Evolutionary conservation across 345 rosid species (phyloP), one percentile per base, ranked within the genome.

Genomic region (Tarenaya hassleriana): DNA sequence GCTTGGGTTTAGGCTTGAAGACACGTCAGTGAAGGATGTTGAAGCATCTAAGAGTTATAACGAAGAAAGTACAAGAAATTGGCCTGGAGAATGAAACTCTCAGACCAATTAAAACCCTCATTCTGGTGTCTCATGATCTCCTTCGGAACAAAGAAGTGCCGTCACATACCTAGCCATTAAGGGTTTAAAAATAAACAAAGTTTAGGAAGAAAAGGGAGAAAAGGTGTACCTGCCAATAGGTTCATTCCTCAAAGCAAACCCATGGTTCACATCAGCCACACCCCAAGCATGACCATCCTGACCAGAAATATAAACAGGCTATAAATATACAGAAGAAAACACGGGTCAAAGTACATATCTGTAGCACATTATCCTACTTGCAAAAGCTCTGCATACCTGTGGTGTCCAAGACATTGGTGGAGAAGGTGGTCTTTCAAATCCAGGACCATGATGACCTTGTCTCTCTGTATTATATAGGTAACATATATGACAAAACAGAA

Each of bases 371-470:
- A 29, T 13, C 32, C 7, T 13, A 17, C 27, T 33, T 33, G 47
- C 3, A 37, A 48, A 16, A 50, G 12, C 31, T 38, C 34, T 24
- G 57, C 76, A 35, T 62, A 85, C 95, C 80, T 80, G 85, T 18
- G 80, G 76, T 47, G 77, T 73, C 89, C 87, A 85, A 41, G 82
- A 76, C 76, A 79, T 73, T 40, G 95, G 95, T 40, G 95, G 95
- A 34, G 95, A 82, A 31, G 81, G 70, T 55, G 79, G 76, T 39
- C 76, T 69, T 43, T 82, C 94, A 77, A 66, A 82, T 35, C 74
- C 73, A 53, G 81, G 83, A 61, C 82, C 86, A 72, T 77, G 77
- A 72, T 77, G 77, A 52, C 79, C 78, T 53, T 63, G 82, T 54
- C 80, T 70, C 39, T 81, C 94, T 66, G 60, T 40, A 48, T 75